These are phyloP conservation scores for Cercospora brassicicola DNA, from an alignment of 2,329 filamentous ascomycete genomes.

Conservation along the genomic window DNA sequence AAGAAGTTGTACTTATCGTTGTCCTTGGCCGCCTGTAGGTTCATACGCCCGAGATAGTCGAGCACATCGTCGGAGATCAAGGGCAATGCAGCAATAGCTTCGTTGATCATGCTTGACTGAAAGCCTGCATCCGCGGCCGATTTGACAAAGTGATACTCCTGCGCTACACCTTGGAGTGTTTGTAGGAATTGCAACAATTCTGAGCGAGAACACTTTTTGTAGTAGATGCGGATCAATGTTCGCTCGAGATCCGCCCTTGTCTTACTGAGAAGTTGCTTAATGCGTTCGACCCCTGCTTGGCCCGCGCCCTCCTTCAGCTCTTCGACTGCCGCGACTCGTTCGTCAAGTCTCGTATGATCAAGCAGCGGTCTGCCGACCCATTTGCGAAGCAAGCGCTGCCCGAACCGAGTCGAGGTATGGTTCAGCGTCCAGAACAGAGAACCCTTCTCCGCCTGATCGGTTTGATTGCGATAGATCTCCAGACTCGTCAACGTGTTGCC, in stretches of 20 bases:
- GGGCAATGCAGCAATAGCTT: conserved; percentile 73
- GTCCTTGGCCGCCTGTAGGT: conserved; percentile 73
- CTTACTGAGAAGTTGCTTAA: conserved; percentile 69
- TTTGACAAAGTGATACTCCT: conserved; percentile 70
- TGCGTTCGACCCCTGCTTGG: conserved; percentile 67
- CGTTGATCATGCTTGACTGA: conserved; percentile 64
- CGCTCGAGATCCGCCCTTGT: conserved; percentile 85
- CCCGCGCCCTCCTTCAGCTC: conserved; percentile 73
- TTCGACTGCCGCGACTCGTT: conserved; percentile 79
- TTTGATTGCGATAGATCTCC: conserved; percentile 94
- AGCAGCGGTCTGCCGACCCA: conserved; percentile 93
- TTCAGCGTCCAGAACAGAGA: conserved; percentile 95
- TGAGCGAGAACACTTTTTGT: conserved; percentile 88
- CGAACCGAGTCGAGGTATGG: conserved; percentile 86
- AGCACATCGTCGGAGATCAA: conserved; percentile 72
- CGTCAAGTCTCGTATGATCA: conserved; percentile 70
- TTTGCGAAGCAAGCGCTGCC: conserved; percentile 81
- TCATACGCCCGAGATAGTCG: conserved; percentile 79
- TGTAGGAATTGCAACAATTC: conserved; percentile 85
- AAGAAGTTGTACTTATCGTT: conserved; percentile 97
- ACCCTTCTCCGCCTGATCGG: conserved; percentile 78
- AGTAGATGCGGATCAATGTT: conserved; percentile 92
- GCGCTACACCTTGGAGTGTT: conserved; percentile 76
- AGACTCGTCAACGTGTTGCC: conserved; percentile 91
- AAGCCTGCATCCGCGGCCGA: conserved; percentile 69